Conservation (phyloP, 257 asterid genomes). For the Solanum dulcamara region DNA sequence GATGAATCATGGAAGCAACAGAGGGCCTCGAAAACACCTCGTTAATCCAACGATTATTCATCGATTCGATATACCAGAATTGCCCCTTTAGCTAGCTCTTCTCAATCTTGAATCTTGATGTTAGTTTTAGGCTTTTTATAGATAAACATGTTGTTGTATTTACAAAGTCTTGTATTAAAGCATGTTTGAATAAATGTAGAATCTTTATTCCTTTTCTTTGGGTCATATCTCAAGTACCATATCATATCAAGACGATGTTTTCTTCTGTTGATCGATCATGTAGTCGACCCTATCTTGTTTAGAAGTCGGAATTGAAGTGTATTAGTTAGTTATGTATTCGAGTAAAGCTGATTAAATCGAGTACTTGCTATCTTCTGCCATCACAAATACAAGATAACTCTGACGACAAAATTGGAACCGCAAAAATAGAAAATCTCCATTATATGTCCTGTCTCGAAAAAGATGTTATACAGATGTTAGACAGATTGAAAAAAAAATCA, state of each 20-base stretch:
- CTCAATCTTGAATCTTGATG: neutral
- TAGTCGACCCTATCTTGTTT: neutral
- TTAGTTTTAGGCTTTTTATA: neutral
- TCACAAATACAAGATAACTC: neutral
- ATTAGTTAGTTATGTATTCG: neutral
- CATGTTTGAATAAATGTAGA: neutral
- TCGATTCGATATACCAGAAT: slow-evolving; percentile 18
- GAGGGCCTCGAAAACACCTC: slow-evolving; percentile 35
- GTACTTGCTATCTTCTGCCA: fast-evolving
- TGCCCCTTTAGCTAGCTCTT: slow-evolving; percentile 30
- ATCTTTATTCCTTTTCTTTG: neutral
- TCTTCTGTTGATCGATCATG: neutral
- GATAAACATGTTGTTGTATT: neutral
- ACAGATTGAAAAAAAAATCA: neutral
- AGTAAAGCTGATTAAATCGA: neutral
- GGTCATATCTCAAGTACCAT: neutral
- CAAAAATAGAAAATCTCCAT: neutral
- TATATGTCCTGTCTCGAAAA: neutral
- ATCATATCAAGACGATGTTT: neutral
- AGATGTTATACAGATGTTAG: neutral
- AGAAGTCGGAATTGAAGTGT: neutral
- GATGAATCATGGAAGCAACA: slow-evolving; percentile 59
- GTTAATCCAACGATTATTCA: slow-evolving; percentile 26
- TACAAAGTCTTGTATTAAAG: neutral
- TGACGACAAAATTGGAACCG: fast-evolving